Conservation (phyloP, 345 rosid species). For the Dipteronia dyeriana region DNA sequence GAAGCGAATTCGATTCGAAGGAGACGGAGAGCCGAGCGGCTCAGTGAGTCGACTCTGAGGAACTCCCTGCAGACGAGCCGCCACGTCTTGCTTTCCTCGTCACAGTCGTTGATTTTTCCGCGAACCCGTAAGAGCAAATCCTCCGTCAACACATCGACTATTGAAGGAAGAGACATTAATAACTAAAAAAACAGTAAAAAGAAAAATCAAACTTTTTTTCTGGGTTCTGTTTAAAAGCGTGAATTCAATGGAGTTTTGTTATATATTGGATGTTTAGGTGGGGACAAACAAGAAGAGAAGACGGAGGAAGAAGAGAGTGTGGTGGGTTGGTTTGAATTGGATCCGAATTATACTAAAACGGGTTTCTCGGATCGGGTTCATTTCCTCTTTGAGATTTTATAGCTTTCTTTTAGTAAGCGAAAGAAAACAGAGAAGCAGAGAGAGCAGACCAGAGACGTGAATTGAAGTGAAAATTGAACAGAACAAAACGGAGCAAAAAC, state of each 20-base stretch:
- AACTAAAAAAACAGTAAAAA: neutral
- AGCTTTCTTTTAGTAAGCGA: neutral
- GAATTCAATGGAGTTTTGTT: neutral
- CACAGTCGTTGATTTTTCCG: constrained; percentile 38
- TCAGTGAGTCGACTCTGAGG: constrained; percentile 58
- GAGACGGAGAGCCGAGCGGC: constrained; percentile 55
- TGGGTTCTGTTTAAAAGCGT: no score
- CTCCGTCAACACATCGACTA: constrained; percentile 56
- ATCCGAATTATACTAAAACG: constrained; percentile 30
- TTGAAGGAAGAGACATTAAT: constrained; percentile 25
- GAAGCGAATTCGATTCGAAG: constrained; percentile 70
- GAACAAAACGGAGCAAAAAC: neutral
- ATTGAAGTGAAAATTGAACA: neutral
- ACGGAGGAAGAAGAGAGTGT: constrained; percentile 66
- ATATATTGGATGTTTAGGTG: constrained; percentile 39
- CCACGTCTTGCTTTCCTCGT: constrained; percentile 62
- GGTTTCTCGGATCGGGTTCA: constrained; percentile 44
- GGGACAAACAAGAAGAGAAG: constrained; percentile 84
- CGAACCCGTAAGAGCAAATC: constrained; percentile 65
- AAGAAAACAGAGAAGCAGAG: neutral
- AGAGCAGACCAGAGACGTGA: neutral
- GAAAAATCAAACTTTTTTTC: neutral
- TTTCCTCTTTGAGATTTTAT: constrained; percentile 21
- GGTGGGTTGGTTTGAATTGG: constrained; percentile 47
- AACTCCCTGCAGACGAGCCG: constrained; percentile 77